Evolutionary conservation across 1,284 basidiomycete species (phyloP), one percentile per base, ranked within the genome.

Genomic region (Hortiboletus rubellus): DNA sequence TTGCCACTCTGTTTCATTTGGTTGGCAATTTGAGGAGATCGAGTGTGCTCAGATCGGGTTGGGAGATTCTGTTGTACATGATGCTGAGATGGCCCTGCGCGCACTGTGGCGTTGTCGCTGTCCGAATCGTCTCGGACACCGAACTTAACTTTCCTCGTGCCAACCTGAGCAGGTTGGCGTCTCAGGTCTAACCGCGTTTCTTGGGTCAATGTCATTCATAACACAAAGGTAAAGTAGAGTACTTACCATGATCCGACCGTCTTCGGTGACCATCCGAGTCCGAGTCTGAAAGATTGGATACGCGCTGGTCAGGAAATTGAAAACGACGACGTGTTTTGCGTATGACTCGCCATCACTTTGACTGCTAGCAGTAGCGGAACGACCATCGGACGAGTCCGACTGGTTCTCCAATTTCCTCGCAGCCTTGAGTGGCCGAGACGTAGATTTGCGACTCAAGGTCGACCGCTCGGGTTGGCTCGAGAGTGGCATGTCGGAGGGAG

Each of bases 121-220:
- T 58, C 61, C 11, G 57, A 55, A 46, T 58, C 55, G 24, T 50
- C 44, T 42, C 15, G 34, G n/a, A 49, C 17, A 24, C 55, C 50
- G 30, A 68, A 70, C 12, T 38, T 45, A 33, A 72, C 68, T n/a
- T 46, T 63, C 42, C 45, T 62, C 15, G 55, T 18, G 30, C 40
- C 48, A 43, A 22, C 15, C 17, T n/a, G 53, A 31, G 7, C 30
- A 45, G 40, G 36, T 30, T 30, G 44, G 45, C 31, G 47, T 24
- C 30, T 50, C 33, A 7, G 46, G 34, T 42, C 66, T 68, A 36
- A 30, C 24, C 38, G 5, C 34, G 44, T 53, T 56, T 34, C 15
- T 18, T 46, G 15, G 14, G 40, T 59, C 7, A 33, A 40, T 43
- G 24, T 40, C 11, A 18, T 31, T 18, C n/a, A 31, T 43, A 9